Percentiles rank a stretch among this genome's conserved stretches.
phyloP scores from a whole-genome alignment of 805 yeast genomes.

The Cyberlindnera petersonii region DNA sequence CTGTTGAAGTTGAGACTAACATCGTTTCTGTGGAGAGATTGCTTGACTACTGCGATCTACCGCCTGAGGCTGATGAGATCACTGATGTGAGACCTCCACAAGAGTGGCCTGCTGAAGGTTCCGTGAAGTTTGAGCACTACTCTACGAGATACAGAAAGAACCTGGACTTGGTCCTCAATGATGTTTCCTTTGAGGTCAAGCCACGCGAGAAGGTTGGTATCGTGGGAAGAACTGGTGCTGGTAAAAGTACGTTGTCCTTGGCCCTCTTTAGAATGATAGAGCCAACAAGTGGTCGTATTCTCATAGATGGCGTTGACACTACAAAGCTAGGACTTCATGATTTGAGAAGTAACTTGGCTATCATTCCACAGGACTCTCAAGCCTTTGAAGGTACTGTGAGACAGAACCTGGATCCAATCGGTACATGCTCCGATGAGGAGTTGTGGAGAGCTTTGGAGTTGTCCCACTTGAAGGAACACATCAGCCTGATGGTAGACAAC shows the following conservation, averaged over 20 bases:
- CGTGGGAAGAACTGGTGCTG: constrained; percentile 97
- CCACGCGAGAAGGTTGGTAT: constrained; percentile 87
- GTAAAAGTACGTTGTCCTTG: constrained; percentile 80
- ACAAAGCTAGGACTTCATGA: constrained; percentile 69
- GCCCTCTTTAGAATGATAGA: constrained; percentile 86
- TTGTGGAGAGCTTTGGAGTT: constrained; percentile 80
- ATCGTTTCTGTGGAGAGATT: constrained; percentile 96
- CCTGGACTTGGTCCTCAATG: constrained; percentile 71
- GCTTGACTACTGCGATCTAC: constrained; percentile 73
- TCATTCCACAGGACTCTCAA: constrained; percentile 93
- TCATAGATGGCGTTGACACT: constrained; percentile 70
- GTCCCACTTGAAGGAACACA: constrained; percentile 69
- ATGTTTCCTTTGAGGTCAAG: constrained; percentile 58
- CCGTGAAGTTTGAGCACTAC: constrained; percentile 62
- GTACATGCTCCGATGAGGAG: constrained; percentile 60
- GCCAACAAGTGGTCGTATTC: constrained; percentile 60
- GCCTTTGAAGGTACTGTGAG: constrained; percentile 84
- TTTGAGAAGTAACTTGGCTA: constrained; percentile 70
- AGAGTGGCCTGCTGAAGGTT: constrained; percentile 73
- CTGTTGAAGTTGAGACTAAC: constrained; percentile 96
- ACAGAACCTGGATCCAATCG: constrained; percentile 82
- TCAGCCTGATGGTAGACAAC: constrained; percentile 52
- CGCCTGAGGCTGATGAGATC: constrained; percentile 78
- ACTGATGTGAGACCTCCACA: constrained; percentile 64
- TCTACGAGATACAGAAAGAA: constrained; percentile 82